These are phyloP conservation scores for Arachnomyces sp. DNA, from an alignment of 2,329 filamentous ascomycete genomes.

Conservation along the genomic window DNA sequence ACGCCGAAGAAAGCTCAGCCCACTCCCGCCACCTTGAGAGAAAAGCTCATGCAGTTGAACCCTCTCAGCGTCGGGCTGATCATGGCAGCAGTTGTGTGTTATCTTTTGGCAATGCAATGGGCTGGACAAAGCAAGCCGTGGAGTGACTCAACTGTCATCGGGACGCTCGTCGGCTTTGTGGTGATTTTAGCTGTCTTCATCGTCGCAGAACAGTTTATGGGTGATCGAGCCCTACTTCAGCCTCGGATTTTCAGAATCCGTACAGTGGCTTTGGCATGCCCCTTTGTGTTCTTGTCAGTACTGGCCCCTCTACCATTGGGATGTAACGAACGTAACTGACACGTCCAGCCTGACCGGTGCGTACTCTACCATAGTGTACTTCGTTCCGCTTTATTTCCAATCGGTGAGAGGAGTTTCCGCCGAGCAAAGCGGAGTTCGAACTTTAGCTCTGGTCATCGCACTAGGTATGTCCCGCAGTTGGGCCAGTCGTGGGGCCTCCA, in stretches of 20 bases:
- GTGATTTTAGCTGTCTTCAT: slow-evolving; percentile 28
- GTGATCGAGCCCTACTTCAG: slow-evolving; percentile 32
- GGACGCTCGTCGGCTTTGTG: slow-evolving; percentile 32
- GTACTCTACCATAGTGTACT: slow-evolving; percentile 32
- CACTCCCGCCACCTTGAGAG: too few species aligned
- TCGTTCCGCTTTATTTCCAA: slow-evolving; percentile 40
- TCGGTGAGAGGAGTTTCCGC: slow-evolving; percentile 22
- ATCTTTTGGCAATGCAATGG: slow-evolving; percentile 14
- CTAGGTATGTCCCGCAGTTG: too few species aligned
- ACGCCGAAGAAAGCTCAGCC: too few species aligned
- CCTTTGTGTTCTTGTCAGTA: too few species aligned
- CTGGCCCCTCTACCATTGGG: too few species aligned
- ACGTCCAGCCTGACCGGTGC: neutral
- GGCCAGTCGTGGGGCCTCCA: too few species aligned
- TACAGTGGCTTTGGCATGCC: too few species aligned
- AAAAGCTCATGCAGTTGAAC: too few species aligned
- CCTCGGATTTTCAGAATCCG: too few species aligned
- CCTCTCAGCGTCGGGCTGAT: too few species aligned
- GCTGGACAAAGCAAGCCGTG: slow-evolving; percentile 17
- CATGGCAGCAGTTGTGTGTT: slow-evolving; percentile 11
- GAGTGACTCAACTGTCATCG: slow-evolving; percentile 31
- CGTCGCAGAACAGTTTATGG: slow-evolving; percentile 25
- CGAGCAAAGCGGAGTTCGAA: slow-evolving; percentile 16
- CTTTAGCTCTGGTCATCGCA: too few species aligned
- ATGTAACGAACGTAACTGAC: too few species aligned